A percentile compares a stretch with the other conserved stretches of the same genome.
Conservation (phyloP, 2,329 filamentous ascomycete species). For the Claviceps cyperi region DNA sequence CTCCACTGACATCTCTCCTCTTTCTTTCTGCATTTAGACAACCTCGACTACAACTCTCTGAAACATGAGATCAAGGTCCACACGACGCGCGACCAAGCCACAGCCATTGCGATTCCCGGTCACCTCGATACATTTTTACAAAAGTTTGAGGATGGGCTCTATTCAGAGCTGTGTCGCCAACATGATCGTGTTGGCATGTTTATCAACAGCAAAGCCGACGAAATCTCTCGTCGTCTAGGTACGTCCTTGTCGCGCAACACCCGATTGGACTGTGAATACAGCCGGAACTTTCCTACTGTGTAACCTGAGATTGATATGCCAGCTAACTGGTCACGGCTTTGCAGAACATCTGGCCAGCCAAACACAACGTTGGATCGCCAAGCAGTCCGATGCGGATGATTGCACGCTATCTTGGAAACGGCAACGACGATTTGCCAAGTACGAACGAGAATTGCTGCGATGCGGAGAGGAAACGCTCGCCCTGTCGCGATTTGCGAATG, state of each 20-base stretch:
- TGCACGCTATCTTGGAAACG: slow-evolving; percentile 26
- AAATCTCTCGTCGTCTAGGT: slow-evolving; percentile 58
- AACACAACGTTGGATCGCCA: slow-evolving; percentile 32
- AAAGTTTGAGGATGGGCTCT: slow-evolving; percentile 59
- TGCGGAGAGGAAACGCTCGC: slow-evolving; percentile 59
- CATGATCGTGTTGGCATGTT: slow-evolving; percentile 69
- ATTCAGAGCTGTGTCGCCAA: slow-evolving; percentile 54
- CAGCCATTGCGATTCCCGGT: slow-evolving; percentile 61
- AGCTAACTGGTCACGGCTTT: background rate
- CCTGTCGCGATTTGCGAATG: slow-evolving; percentile 56
- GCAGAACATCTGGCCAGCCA: slow-evolving; percentile 34
- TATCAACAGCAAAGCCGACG: slow-evolving; percentile 64
- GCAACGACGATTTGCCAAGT: slow-evolving; percentile 38
- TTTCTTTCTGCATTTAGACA: slow-evolving; percentile 37
- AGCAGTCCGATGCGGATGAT: slow-evolving; percentile 23
- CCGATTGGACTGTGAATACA: background rate
- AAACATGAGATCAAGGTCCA: slow-evolving; percentile 74
- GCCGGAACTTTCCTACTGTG: background rate
- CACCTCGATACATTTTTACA: slow-evolving; percentile 43
- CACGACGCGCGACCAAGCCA: slow-evolving; percentile 56
- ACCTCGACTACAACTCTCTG: slow-evolving; percentile 79
- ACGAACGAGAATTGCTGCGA: slow-evolving; percentile 35
- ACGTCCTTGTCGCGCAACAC: slow-evolving; percentile 15
- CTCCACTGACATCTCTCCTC: background rate
- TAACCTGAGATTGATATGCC: background rate